Percentiles rank a stretch among this genome's conserved stretches.
Evolutionary conservation across 2,329 filamentous ascomycete genomes (phyloP).

Genomic region (Xylariales sp.): DNA sequence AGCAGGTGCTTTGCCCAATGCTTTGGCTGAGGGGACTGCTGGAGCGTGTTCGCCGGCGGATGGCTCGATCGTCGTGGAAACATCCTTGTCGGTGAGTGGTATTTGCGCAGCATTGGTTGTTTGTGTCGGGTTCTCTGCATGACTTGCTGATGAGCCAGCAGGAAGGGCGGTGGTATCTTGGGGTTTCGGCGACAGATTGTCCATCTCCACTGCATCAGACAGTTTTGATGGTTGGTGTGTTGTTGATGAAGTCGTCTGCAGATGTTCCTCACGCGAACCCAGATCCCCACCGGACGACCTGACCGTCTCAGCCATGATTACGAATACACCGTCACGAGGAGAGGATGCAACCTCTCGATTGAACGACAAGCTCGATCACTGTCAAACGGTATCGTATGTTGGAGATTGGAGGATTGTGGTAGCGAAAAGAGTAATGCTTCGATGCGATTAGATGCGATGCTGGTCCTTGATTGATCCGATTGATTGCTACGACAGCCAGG

Average conservation of each 20-base stretch:
- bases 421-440: too few relatives aligned
- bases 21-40: constrained; percentile 5
- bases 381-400: too few relatives aligned
- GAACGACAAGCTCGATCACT: too few relatives aligned
- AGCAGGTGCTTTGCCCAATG: constrained; percentile 8
- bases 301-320: constrained; percentile 7
- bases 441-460: too few relatives aligned
- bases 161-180: background rate
- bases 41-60: background rate
- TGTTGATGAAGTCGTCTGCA: background rate
- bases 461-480: too few relatives aligned
- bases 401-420: too few relatives aligned
- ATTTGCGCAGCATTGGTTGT: background rate
- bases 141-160: background rate
- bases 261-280: constrained; percentile 5
- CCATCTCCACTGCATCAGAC: constrained; percentile 7
- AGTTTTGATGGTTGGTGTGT: background rate
- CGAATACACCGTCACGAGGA: background rate
- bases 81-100: background rate
- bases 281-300: constrained; percentile 8
- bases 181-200: constrained; percentile 5
- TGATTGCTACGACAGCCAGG: too few relatives aligned
- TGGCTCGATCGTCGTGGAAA: background rate
- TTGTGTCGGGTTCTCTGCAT: background rate
- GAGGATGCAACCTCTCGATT: background rate